Evolutionary conservation across 352 stramenopile genomes (phyloP).

Genomic region (Globisporangium rhizosaccharum): DNA sequence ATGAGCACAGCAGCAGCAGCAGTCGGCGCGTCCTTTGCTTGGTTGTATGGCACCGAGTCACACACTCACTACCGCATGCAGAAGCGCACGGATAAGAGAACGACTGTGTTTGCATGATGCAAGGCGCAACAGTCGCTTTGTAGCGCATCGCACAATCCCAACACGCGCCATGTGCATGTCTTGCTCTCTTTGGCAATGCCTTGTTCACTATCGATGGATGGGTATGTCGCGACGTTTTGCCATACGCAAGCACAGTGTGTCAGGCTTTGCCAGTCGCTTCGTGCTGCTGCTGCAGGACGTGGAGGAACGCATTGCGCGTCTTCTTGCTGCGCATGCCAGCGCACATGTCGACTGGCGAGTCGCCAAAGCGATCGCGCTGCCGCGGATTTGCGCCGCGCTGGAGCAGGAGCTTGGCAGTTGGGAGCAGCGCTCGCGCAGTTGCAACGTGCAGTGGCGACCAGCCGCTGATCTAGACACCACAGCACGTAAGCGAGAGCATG

Average conservation of each 20-base stretch:
- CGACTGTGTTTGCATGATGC: no score
- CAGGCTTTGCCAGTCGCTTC: neutral
- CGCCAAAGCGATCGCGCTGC: constrained; percentile 50
- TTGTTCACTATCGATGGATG: neutral
- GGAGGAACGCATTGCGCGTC: constrained; percentile 35
- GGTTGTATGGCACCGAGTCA: no score
- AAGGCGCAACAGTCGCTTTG: no score
- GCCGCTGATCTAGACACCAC: constrained; percentile 36
- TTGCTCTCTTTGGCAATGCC: no score
- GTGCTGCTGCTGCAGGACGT: constrained; percentile 22
- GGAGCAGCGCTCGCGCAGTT: constrained; percentile 35
- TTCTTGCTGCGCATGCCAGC: constrained; percentile 37
- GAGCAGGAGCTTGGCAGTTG: constrained; percentile 47
- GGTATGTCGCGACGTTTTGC: neutral
- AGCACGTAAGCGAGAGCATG: neutral
- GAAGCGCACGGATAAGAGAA: no score
- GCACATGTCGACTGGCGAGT: constrained; percentile 37
- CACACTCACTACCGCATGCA: no score
- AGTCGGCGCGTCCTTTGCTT: no score
- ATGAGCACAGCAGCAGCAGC: no score
- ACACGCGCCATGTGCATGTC: no score
- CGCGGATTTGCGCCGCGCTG: constrained; percentile 26
- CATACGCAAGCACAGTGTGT: neutral
- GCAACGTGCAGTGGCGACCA: constrained; percentile 72
- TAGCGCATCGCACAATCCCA: no score